Base-by-base conservation (phyloP, 2,329 filamentous ascomycete genomes). In the Cercospora sp. region DNA sequence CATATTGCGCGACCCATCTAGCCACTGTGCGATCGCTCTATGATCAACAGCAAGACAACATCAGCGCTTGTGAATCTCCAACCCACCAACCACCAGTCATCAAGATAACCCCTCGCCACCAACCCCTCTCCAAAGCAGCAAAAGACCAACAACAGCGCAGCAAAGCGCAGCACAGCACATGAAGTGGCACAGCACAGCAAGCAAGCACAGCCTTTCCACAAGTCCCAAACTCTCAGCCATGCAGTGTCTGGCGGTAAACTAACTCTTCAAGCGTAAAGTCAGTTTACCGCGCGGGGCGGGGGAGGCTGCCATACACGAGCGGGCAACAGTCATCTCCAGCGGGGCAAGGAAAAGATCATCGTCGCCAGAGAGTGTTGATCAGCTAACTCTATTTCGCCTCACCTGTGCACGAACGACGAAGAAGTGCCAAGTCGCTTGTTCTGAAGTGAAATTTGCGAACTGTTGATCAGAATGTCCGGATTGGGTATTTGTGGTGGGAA, bases 171-270 rank as follows among this genome's bases (percentile, higher is more conserved):
- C 49, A 53, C 21, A 53, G 49, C 49, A 28, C 49, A 28, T 55
- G 49, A 55, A 55, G 49, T 55, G 24, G 49, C 49, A 55, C 45
- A 51, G 45, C 45, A 49, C 49, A 28, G 49, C 49, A 53, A 24
- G 24, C 24, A 7, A 53, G 7, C 49, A 55, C 49, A 55, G 49
- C 49, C 49, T 28, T n/a, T 13, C 37, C 37, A 43, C 37, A 16
- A 26, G 49, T 13, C 6, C 24, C 21, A 26, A 53, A 53, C 49
- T 53, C 49, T 26, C 24, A n/a, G 49, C 21, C 24, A 26, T 28
- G 24, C 49, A 28, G 24, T 13, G 13, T 28, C 21, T 24, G 49
- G 24, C 49, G 49, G 49, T 55, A 55, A 26, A 55, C 24, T 7
- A 55, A 28, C 5, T 55, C 12, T 8, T 4, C 21, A 55, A 55